phyloP scores from a whole-genome alignment of 768 basidiomycete genomes.

The Lactarius vividus region DNA sequence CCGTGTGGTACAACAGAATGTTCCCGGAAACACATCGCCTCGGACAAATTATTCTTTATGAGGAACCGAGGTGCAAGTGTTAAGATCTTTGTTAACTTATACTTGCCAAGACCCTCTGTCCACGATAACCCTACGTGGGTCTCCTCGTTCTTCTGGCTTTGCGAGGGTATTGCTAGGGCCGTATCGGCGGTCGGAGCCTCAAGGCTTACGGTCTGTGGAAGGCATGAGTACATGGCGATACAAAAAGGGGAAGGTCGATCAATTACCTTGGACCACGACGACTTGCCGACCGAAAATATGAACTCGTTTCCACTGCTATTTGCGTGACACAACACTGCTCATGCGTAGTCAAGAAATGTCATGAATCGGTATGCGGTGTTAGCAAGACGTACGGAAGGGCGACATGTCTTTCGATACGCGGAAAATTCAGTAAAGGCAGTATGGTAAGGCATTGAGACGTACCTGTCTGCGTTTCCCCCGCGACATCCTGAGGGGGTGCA shows the following conservation, averaged over 20 bases:
- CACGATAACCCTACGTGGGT: slow-evolving; percentile 87
- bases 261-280: slow-evolving; percentile 83
- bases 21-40: slow-evolving; percentile 78
- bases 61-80: slow-evolving; percentile 89
- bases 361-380: slow-evolving; percentile 7
- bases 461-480: slow-evolving; percentile 77
- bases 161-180: slow-evolving; percentile 67
- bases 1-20: slow-evolving; percentile 69
- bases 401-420: slow-evolving; percentile 39
- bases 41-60: slow-evolving; percentile 73
- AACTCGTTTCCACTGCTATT: slow-evolving; percentile 80
- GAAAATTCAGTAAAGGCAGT: not conserved
- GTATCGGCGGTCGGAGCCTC: slow-evolving; percentile 93
- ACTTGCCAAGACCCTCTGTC: slow-evolving; percentile 93
- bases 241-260: not conserved
- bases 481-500: slow-evolving; percentile 69
- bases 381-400: slow-evolving; percentile 72
- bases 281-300: slow-evolving; percentile 74
- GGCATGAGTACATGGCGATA: not conserved
- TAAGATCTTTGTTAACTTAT: slow-evolving; percentile 92
- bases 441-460: slow-evolving; percentile 22
- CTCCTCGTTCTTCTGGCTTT: slow-evolving; percentile 59
- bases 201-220: slow-evolving; percentile 68
- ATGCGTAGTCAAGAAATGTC: not conserved
- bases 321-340: slow-evolving; percentile 80